These are phyloP conservation scores for Cryptosporidium canis DNA, from an alignment of 169 alveolate genomes.

Conservation along the genomic window DNA sequence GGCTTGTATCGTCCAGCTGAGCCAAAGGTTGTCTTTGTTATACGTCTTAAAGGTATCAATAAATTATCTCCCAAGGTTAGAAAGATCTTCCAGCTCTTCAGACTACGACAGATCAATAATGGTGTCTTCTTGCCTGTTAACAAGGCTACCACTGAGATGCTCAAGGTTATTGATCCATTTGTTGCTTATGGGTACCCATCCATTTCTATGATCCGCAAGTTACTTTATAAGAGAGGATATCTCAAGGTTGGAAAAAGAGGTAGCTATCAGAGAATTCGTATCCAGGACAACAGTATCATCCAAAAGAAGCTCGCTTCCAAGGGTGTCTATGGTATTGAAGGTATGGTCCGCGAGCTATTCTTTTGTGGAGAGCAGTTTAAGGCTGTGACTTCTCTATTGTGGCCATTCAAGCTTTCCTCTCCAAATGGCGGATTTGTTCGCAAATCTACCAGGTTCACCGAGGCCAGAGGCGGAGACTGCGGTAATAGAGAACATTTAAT, in stretches of 20 bases:
- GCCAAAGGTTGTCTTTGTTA: constrained; percentile 93
- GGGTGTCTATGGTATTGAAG: constrained; percentile 94
- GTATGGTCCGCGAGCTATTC: constrained; percentile 96
- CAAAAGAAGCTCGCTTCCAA: constrained; percentile 85
- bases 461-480: constrained; percentile 96
- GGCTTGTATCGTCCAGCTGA: constrained; percentile 89
- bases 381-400: constrained; percentile 97
- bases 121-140: constrained; percentile 96
- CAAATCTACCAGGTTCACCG: constrained; percentile 96
- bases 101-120: constrained; percentile 98
- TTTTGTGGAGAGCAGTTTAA: constrained; percentile 99
- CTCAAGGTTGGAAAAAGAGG: constrained; percentile 81
- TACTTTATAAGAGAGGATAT: constrained; percentile 98
- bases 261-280: constrained; percentile 90
- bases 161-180: constrained; percentile 95
- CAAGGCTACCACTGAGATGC: constrained; percentile 98
- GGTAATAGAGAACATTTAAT: constrained; percentile 90
- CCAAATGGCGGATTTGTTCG: constrained; percentile 98
- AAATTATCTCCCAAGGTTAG: constrained; percentile 96
- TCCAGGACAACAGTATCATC: constrained; percentile 88
- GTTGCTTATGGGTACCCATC: constrained; percentile 98
- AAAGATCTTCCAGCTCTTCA: constrained; percentile 93
- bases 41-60: constrained; percentile 96
- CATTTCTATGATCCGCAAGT: constrained; percentile 92
- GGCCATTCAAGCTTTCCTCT: constrained; percentile 98